Base-by-base conservation (phyloP, 768 basidiomycete species). In the Neoboletus magnificus region DNA sequence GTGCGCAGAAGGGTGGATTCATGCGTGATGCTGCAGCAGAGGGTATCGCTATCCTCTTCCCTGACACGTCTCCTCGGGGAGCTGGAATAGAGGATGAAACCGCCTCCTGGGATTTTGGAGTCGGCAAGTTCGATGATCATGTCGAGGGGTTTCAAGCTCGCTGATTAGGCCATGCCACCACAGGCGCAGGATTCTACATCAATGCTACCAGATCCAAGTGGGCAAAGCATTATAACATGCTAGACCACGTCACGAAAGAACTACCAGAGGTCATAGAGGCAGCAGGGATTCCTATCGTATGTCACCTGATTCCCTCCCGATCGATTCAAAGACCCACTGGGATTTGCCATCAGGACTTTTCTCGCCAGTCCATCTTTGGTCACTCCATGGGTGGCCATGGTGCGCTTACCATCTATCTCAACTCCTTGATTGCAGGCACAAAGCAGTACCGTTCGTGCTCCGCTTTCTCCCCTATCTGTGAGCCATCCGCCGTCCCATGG, bases 311-410 rank as follows among this genome's bases (percentile, higher is more conserved):
- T 46, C 30, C n/a, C 30, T 44, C 55, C 49, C 44, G 25, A 12
- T 30, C 23, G 27, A 18, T 48, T 37, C 15, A 22, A 43, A 18
- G 54, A 33, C 13, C 52, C 39, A 59, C 39, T 35, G 6, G 30
- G 23, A 22, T 40, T n/a, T 30, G n/a, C 33, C 8, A 5, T 25
- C 63, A 94, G 92, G 93, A 98, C 76, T 79, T 87, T 61, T 79
- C 76, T 32, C 84, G 89, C 48, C 85, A 91, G 67, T 93, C 93
- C 22, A 87, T 98, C 64, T 89, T 93, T 66, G 97, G 97, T 11
- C 97, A 99, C 73, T 93, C 91, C 43, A 99, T 98, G 97, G 93
- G 91, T 54, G 97, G 97, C 2, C 94, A 97, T 67, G 97, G 97
- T 9, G 93, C 97, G 13, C 80, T 99, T 27, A 89, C 89, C 16